Base-by-base conservation (phyloP, 129 eudicot genomes). In the Chrysanthemum seticuspe region DNA sequence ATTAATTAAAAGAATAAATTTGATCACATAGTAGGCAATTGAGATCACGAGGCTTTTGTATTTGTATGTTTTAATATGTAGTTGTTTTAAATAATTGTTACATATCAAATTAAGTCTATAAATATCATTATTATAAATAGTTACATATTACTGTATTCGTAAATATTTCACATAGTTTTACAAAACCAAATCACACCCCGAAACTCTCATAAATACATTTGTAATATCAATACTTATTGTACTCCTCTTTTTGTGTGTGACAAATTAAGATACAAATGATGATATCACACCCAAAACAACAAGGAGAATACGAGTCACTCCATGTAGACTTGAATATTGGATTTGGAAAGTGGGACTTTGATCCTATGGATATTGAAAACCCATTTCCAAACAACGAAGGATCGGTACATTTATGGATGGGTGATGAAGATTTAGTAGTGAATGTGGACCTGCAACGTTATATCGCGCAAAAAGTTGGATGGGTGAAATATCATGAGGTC, bases 401-500 rank as follows among this genome's bases (percentile, higher is more conserved):
- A 7, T 66, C 83, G 0, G 92, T 88, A 58, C 96, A 91, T 75
- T 23, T 88, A 25, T 91, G 97, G 96, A 84, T 82, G 54, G 96
- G 97, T 13, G 90, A 79, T 67, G 87, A 88, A 27, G 97, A 91
- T 63, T 3, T 13, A 19, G 27, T 88, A 2, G 91, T 88, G 21
- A 87, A 88, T 9, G 91, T 79, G 34, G 29, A 80, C 15, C 45
- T 88, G 71, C 96, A 88, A 72, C 85, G 91, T 4, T 83, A 84
- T 75, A 86, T 91, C 8, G 86, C 82, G 25, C n/a, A 81, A n/a
- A 66, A 64, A 77, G 85, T 86, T n/a, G 79, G 75, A 10, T 91
- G 97, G 97, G 80, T 88, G 71, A 78, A 83, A n/a, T 91, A 91
- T 64, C 97, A 91, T 63, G 96, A 91, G 72, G 45, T 88, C 51